Conservation (phyloP, 1,139 yeast species). For the Spencermartinsiella ligniputridi region DNA sequence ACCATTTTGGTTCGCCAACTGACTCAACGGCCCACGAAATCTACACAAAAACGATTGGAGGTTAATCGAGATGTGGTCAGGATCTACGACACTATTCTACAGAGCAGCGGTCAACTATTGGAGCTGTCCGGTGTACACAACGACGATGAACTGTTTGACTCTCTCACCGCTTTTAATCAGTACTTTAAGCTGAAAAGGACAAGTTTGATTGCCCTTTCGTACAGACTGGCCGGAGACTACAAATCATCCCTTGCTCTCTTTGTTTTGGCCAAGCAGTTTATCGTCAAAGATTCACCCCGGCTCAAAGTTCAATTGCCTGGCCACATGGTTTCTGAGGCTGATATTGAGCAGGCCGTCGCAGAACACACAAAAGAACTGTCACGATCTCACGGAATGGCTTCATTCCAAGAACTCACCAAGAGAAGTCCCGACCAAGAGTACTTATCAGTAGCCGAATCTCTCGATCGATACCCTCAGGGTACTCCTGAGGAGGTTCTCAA, state of each 20-base stretch:
- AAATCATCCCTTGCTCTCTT: slow-evolving; percentile 55
- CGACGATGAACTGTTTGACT: slow-evolving; percentile 61
- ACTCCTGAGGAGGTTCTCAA: slow-evolving; percentile 37
- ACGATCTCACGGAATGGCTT: slow-evolving; percentile 50
- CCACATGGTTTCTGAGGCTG: slow-evolving; percentile 36
- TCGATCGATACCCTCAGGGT: slow-evolving; percentile 40
- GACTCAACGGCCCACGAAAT: slow-evolving; percentile 19
- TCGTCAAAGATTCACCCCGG: slow-evolving; percentile 13
- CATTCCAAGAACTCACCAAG: slow-evolving; percentile 34
- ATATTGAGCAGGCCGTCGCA: slow-evolving; percentile 33
- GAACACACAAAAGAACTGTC: slow-evolving; percentile 34
- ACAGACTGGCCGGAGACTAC: slow-evolving; percentile 43
- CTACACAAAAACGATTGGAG: slow-evolving; percentile 28
- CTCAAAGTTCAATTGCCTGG: slow-evolving; percentile 26
- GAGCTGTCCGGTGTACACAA: slow-evolving; percentile 91
- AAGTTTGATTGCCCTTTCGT: slow-evolving; percentile 47
- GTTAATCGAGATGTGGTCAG: slow-evolving; percentile 46
- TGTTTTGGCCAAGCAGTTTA: slow-evolving; percentile 34
- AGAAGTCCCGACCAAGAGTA: slow-evolving; percentile 10
- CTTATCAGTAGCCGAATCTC: slow-evolving; percentile 45
- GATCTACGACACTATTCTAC: slow-evolving; percentile 46
- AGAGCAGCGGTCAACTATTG: slow-evolving; percentile 51
- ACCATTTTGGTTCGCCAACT: slow-evolving; percentile 43
- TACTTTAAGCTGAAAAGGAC: slow-evolving; percentile 46
- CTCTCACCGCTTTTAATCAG: slow-evolving; percentile 48